phyloP scores from a whole-genome alignment of 2,329 filamentous ascomycete genomes.

The Emergomyces pasteurianus region DNA sequence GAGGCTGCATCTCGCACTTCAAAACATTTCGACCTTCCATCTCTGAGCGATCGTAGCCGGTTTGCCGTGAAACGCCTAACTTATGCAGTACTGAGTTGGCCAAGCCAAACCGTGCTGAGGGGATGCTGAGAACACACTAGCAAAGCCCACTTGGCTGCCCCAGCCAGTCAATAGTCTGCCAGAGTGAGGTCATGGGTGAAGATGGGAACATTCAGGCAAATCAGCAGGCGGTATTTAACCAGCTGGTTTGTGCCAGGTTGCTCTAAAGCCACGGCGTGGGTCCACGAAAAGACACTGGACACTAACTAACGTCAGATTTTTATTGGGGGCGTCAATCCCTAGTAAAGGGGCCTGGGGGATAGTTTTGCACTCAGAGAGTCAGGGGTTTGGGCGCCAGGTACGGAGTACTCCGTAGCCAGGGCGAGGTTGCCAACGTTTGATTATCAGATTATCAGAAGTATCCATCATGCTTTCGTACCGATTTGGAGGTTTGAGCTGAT shows the following conservation, averaged over 20 bases:
- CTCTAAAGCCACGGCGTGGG: background rate
- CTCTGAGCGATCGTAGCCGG: background rate
- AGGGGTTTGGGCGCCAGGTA: too few relatives aligned
- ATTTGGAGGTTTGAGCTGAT: background rate
- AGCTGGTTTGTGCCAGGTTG: background rate
- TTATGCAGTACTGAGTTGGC: background rate
- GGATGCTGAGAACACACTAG: background rate
- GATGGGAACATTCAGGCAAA: background rate
- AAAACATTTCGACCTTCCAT: too few relatives aligned
- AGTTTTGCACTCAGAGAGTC: too few relatives aligned
- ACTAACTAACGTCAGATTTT: background rate
- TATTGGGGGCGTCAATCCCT: background rate
- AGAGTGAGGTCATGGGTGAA: background rate
- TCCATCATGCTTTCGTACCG: too few relatives aligned
- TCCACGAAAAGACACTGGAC: background rate
- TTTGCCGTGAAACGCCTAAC: background rate
- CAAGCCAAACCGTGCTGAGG: too few relatives aligned
- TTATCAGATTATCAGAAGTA: too few relatives aligned
- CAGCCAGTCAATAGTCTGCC: background rate
- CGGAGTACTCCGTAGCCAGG: too few relatives aligned
- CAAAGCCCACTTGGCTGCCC: background rate
- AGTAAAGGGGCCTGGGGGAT: too few relatives aligned
- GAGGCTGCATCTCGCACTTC: background rate
- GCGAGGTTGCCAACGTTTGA: too few relatives aligned
- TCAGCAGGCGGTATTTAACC: background rate